phyloP scores from a whole-genome alignment of 306 rosid species.

The Quercus agrifolia region DNA sequence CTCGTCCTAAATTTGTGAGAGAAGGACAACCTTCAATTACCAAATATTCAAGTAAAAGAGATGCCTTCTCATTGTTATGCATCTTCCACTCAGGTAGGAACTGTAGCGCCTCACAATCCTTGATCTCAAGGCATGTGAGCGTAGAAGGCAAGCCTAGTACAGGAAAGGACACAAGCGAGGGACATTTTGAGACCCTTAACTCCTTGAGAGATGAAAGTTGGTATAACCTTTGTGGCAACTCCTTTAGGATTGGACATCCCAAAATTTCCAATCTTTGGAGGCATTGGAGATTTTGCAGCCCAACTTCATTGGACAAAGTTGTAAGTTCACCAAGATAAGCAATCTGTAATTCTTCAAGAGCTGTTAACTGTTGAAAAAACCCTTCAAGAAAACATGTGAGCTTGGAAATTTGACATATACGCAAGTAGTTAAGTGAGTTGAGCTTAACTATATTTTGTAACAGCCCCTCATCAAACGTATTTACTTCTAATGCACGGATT shows the following conservation, averaged over 20 bases:
- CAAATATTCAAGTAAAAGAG: slow-evolving; percentile 22
- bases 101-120: slow-evolving; percentile 24
- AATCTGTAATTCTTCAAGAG: slow-evolving; percentile 28
- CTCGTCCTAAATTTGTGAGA: slow-evolving; percentile 19
- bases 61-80: neutral
- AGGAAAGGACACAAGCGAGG: slow-evolving; percentile 23
- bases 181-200: slow-evolving; percentile 21
- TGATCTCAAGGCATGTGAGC: slow-evolving; percentile 23
- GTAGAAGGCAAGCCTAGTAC: slow-evolving; percentile 21
- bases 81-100: slow-evolving; percentile 23
- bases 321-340: slow-evolving; percentile 18
- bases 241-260: slow-evolving; percentile 19
- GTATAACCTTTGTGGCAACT: slow-evolving; percentile 21
- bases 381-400: slow-evolving; percentile 17
- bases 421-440: slow-evolving; percentile 21
- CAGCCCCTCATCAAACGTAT: slow-evolving; percentile 3
- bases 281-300: slow-evolving; percentile 19
- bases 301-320: slow-evolving; percentile 22
- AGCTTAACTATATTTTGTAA: slow-evolving; percentile 12
- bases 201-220: slow-evolving; percentile 20
- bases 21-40: slow-evolving; percentile 33
- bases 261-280: slow-evolving; percentile 29
- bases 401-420: slow-evolving; percentile 18
- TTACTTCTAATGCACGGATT: slow-evolving; percentile 20
- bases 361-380: slow-evolving; percentile 14